Evolutionary conservation across 75 land plant species (phyloP).

Genomic region (Isoetes taiwanensis): DNA sequence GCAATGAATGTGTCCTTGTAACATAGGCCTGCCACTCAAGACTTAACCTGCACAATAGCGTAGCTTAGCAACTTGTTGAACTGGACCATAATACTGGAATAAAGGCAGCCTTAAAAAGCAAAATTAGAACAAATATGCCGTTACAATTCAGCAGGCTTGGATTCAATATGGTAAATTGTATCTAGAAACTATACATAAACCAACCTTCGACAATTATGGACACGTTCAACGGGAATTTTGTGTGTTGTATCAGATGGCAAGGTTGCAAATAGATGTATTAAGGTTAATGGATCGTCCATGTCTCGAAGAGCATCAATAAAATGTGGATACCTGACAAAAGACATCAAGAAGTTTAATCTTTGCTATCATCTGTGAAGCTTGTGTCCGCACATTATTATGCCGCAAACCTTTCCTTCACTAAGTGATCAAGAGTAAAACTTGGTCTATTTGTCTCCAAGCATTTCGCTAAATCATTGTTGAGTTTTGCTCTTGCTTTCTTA

Average conservation of each 20-base stretch:
- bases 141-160: too few species aligned
- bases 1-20: constrained; percentile 56
- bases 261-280: constrained; percentile 87
- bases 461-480: constrained; percentile 40
- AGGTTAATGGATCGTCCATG: constrained; percentile 84
- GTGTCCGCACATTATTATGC: too few species aligned
- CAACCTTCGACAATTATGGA: constrained; percentile 81
- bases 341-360: too few species aligned
- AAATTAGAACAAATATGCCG: too few species aligned
- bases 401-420: constrained; percentile 60
- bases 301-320: constrained; percentile 93
- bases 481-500: constrained; percentile 68
- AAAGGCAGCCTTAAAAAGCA: too few species aligned
- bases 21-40: constrained; percentile 97
- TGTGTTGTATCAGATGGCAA: constrained; percentile 64
- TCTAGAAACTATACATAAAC: background rate
- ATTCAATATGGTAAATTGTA: too few species aligned
- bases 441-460: constrained; percentile 41
- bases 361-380: too few species aligned
- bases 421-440: constrained; percentile 48
- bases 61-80: too few species aligned
- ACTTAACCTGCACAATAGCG: constrained; percentile 46
- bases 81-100: too few species aligned
- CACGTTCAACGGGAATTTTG: constrained; percentile 46
- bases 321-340: constrained; percentile 52